A percentile compares a stretch with the other conserved stretches of the same genome.
phyloP scores from a whole-genome alignment of 1,284 basidiomycete species.

The Rhizopogon hawkerae region DNA sequence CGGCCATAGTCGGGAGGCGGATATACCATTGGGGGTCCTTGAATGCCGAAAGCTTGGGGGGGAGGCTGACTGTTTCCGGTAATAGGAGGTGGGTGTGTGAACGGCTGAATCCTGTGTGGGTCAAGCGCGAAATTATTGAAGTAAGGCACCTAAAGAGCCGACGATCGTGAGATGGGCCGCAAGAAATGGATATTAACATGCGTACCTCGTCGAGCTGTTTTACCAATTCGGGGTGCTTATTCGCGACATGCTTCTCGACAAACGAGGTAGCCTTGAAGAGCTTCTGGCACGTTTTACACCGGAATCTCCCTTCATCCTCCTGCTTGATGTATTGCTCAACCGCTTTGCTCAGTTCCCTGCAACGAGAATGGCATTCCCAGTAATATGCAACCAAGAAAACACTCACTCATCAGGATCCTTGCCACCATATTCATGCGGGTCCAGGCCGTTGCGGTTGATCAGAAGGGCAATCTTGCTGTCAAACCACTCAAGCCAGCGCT shows the following conservation, averaged over 20 bases:
- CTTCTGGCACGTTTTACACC: constrained; percentile 91
- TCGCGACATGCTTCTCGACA: constrained; percentile 89
- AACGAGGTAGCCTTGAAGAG: constrained; percentile 93
- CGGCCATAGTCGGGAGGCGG: constrained; percentile 37
- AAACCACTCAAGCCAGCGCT: constrained; percentile 80
- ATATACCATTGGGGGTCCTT: constrained; percentile 42
- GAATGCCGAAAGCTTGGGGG: constrained; percentile 72
- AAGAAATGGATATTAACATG: constrained; percentile 9
- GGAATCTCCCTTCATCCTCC: constrained; percentile 91
- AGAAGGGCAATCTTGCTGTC: constrained; percentile 77
- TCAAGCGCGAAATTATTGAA: constrained; percentile 93
- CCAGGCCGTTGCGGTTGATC: constrained; percentile 66
- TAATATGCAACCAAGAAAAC: constrained; percentile 7
- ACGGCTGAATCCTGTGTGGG: constrained; percentile 84
- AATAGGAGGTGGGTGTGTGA: constrained; percentile 62
- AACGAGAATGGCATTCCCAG: constrained; percentile 7
- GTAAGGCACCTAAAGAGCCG: constrained; percentile 57
- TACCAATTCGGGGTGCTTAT: constrained; percentile 80
- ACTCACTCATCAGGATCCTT: constrained; percentile 84
- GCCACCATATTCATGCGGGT: constrained; percentile 81
- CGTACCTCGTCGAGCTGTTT: constrained; percentile 69
- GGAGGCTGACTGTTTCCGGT: constrained; percentile 60
- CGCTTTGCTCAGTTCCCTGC: constrained; percentile 72
- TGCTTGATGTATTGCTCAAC: constrained; percentile 79
- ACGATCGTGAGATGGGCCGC: constrained; percentile 15